Conservation (phyloP, 192 early-diverging fungal genomes). For the Rhizoclosmatium globosum region DNA sequence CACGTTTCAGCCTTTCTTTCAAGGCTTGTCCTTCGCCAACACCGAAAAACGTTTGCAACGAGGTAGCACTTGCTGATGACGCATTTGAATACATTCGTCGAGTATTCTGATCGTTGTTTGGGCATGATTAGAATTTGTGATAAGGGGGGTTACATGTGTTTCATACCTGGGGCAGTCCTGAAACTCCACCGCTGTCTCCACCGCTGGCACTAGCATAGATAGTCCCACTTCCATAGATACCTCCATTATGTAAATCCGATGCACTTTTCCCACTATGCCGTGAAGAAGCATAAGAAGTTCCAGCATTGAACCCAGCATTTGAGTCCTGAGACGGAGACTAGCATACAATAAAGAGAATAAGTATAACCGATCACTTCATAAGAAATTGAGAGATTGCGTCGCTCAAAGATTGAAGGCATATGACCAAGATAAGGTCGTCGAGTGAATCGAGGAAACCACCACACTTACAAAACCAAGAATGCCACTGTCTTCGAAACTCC, state of each 20-base stretch:
- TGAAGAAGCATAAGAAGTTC: not conserved
- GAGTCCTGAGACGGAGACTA: too few relatives aligned
- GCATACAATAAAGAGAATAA: too few relatives aligned
- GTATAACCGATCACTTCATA: too few relatives aligned
- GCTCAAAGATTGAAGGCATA: too few relatives aligned
- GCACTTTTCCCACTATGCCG: not conserved
- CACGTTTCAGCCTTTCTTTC: constrained; percentile 19
- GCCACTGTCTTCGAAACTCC: not conserved
- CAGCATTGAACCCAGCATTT: too few relatives aligned
- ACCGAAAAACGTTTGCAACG: constrained; percentile 36
- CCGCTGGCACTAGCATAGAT: not conserved
- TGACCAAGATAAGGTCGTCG: too few relatives aligned
- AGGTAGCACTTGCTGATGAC: not conserved
- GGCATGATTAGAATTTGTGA: not conserved
- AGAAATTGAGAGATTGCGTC: too few relatives aligned
- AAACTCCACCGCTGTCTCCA: not conserved
- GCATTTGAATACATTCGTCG: constrained; percentile 28
- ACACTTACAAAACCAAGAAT: not conserved
- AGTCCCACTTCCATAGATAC: not conserved
- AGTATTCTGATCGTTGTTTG: not conserved
- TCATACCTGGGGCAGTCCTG: not conserved
- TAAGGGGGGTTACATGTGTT: not conserved
- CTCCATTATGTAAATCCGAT: not conserved
- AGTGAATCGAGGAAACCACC: not conserved
- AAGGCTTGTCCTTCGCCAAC: constrained; percentile 30